phyloP scores from a whole-genome alignment of 306 rosid species.

The Neltuma alba region DNA sequence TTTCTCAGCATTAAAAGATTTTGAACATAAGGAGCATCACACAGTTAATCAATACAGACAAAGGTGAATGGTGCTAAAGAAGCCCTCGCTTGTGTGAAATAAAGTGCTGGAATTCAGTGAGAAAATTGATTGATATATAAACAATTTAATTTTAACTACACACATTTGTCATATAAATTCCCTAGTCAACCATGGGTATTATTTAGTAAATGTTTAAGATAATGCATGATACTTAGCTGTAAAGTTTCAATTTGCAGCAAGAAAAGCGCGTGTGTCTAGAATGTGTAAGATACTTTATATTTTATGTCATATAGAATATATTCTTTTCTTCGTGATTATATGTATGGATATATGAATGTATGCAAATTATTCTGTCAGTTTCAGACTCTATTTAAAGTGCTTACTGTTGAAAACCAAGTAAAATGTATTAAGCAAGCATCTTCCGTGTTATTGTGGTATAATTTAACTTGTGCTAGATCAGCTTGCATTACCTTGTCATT shows the following conservation, averaged over 20 bases:
- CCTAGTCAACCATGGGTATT: neutral
- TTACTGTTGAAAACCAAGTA: neutral
- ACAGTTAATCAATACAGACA: neutral
- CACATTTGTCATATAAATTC: neutral
- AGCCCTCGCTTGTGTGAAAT: neutral
- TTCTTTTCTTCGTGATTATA: neutral
- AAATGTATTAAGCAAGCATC: neutral
- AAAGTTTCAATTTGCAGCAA: neutral
- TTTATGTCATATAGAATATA: neutral
- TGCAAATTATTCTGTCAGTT: neutral
- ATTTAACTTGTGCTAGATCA: neutral
- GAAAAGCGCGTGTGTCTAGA: neutral
- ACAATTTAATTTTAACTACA: neutral
- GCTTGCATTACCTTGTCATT: constrained; percentile 1
- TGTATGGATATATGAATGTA: neutral
- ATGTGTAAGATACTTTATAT: neutral
- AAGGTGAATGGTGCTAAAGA: neutral
- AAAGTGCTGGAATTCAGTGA: neutral
- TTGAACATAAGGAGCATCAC: constrained; percentile 7
- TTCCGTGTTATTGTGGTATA: neutral
- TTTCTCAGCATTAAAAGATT: constrained; percentile 18
- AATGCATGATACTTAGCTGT: neutral
- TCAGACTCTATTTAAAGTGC: neutral
- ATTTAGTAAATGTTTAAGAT: neutral
- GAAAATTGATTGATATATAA: neutral